phyloP scores from a whole-genome alignment of 2,329 filamentous ascomycete genomes.

The Ophiostoma perfectum region DNA sequence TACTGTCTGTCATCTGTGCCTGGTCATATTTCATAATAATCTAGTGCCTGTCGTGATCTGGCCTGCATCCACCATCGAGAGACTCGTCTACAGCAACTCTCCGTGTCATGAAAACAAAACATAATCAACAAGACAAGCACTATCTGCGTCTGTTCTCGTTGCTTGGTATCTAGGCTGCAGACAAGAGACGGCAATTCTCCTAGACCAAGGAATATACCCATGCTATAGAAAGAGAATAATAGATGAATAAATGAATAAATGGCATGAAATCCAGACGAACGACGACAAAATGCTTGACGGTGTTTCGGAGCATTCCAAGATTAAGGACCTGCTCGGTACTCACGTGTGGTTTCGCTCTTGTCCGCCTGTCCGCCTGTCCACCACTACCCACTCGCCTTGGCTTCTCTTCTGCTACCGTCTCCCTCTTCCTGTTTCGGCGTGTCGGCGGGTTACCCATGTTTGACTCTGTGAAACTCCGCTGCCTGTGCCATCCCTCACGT shows the following conservation, averaged over 20 bases:
- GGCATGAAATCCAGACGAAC: not conserved
- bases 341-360: not conserved
- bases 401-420: too few relatives aligned
- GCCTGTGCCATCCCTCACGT: too few relatives aligned
- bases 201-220: not conserved
- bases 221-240: not conserved
- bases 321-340: not conserved
- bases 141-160: not conserved
- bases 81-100: not conserved
- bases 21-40: too few relatives aligned
- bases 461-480: not conserved
- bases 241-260: not conserved
- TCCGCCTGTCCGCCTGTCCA: too few relatives aligned
- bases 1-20: too few relatives aligned
- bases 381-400: too few relatives aligned
- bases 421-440: not conserved
- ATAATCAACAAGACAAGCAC: not conserved
- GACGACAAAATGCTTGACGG: not conserved
- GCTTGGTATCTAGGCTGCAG: not conserved
- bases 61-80: too few relatives aligned
- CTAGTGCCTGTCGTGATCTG: too few relatives aligned
- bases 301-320: constrained; percentile 6
- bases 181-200: not conserved
- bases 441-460: not conserved
- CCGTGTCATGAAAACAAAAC: not conserved